Conservation (phyloP, 352 stramenopile genomes). For the Albugo laibachii region DNA sequence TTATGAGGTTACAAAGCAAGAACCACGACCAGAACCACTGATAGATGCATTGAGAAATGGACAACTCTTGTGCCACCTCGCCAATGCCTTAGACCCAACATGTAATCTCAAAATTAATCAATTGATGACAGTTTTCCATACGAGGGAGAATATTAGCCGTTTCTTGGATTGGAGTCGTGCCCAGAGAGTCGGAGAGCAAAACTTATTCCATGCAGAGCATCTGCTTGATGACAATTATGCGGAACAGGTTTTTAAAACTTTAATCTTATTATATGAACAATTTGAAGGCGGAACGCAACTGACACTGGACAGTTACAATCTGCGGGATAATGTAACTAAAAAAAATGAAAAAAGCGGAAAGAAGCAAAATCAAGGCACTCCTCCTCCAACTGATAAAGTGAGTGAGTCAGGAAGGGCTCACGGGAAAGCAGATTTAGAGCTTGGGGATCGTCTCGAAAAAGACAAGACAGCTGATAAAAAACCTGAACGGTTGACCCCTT, state of each 20-base stretch:
- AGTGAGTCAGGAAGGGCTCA: too few species aligned
- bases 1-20: conserved; percentile 51
- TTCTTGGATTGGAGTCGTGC: conserved; percentile 68
- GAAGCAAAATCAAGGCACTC: too few species aligned
- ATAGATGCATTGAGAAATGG: conserved; percentile 69
- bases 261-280: conserved; percentile 71
- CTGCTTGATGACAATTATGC: conserved; percentile 45
- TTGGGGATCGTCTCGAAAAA: too few species aligned
- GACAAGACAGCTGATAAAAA: too few species aligned
- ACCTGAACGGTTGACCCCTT: too few species aligned
- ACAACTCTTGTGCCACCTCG: conserved; percentile 68
- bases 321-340: too few species aligned
- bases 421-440: too few species aligned
- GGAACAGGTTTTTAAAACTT: conserved; percentile 36
- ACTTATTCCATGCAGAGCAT: conserved; percentile 58
- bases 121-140: conserved; percentile 77
- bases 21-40: conserved; percentile 52
- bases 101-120: conserved; percentile 73
- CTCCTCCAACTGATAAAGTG: too few species aligned
- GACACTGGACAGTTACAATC: too few species aligned
- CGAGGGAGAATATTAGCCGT: conserved; percentile 61
- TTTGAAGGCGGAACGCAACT: conserved; percentile 24
- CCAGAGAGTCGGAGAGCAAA: conserved; percentile 27
- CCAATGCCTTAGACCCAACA: conserved; percentile 55
- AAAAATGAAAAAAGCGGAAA: too few species aligned